Conservation (phyloP, 805 yeast species). For the Starmerella scarabaei region DNA sequence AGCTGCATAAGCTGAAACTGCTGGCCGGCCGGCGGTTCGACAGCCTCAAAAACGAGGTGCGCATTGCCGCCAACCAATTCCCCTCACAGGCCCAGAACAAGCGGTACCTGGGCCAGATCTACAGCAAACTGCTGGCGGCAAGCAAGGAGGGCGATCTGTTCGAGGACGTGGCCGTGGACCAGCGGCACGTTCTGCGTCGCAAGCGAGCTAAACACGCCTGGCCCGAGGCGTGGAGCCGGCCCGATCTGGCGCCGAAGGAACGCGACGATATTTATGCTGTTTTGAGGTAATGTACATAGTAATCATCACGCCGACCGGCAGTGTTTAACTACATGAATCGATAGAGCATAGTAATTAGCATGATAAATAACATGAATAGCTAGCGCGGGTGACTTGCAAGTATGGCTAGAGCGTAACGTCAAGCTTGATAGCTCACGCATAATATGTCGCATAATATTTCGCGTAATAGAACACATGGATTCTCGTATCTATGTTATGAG, state of each 20-base stretch:
- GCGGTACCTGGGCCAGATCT: constrained; percentile 49
- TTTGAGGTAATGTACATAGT: constrained; percentile 1
- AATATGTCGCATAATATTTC: too few species aligned
- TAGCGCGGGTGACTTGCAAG: too few species aligned
- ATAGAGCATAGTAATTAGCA: too few species aligned
- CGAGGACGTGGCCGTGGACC: constrained; percentile 69
- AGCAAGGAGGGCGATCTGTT: constrained; percentile 55
- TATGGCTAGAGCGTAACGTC: too few species aligned
- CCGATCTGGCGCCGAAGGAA: constrained; percentile 53
- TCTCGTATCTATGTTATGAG: too few species aligned
- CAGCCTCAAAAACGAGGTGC: constrained; percentile 43
- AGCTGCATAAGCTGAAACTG: constrained; percentile 62
- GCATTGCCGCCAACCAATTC: constrained; percentile 51
- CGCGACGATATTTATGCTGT: constrained; percentile 22
- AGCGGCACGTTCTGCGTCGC: constrained; percentile 40
- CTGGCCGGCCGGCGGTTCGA: constrained; percentile 71
- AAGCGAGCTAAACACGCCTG: constrained; percentile 35
- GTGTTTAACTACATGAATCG: too few species aligned
- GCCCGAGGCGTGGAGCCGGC: constrained; percentile 72
- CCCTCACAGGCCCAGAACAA: constrained; percentile 80
- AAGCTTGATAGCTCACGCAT: too few species aligned
- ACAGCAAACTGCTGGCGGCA: constrained; percentile 48
- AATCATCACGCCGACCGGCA: too few species aligned
- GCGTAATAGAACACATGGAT: too few species aligned
- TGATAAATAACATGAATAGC: too few species aligned